Percentiles rank a stretch among this genome's conserved stretches.
phyloP scores from a whole-genome alignment of 2,329 filamentous ascomycete genomes.

The Capronia americana region DNA sequence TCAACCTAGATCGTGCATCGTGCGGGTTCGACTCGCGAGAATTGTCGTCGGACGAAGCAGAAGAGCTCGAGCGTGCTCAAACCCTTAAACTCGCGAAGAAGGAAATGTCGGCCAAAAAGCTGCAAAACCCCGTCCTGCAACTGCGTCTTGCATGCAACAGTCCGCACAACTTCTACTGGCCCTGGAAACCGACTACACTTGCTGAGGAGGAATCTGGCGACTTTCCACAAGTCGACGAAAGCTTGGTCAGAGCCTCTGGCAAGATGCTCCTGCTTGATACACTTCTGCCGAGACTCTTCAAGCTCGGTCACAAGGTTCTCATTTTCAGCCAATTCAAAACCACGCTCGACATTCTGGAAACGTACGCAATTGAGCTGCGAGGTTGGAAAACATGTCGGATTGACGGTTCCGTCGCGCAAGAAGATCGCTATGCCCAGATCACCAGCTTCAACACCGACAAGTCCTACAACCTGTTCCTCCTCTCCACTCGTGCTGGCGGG shows the following conservation, averaged over 20 bases:
- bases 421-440: constrained; percentile 73
- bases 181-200: constrained; percentile 68
- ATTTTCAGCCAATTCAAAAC: constrained; percentile 98
- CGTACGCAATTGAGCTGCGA: constrained; percentile 80
- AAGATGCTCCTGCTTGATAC: constrained; percentile 96
- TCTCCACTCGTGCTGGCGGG: constrained; percentile 89
- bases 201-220: constrained; percentile 64
- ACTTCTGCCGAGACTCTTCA: constrained; percentile 76
- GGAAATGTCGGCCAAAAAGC: constrained; percentile 87
- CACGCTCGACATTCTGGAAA: constrained; percentile 86
- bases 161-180: constrained; percentile 96
- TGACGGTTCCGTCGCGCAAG: constrained; percentile 83
- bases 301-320: constrained; percentile 82
- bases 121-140: constrained; percentile 92
- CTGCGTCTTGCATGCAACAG: constrained; percentile 90
- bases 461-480: constrained; percentile 76
- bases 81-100: constrained; percentile 63
- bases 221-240: constrained; percentile 72
- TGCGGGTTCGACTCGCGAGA: constrained; percentile 34
- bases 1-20: constrained; percentile 34
- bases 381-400: constrained; percentile 86
- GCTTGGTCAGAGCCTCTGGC: constrained; percentile 82
- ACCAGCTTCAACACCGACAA: constrained; percentile 72
- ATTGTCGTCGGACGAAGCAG: constrained; percentile 37
- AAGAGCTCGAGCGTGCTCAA: constrained; percentile 44